Conservation (phyloP, 768 basidiomycete species). For the Suillus paluster region DNA sequence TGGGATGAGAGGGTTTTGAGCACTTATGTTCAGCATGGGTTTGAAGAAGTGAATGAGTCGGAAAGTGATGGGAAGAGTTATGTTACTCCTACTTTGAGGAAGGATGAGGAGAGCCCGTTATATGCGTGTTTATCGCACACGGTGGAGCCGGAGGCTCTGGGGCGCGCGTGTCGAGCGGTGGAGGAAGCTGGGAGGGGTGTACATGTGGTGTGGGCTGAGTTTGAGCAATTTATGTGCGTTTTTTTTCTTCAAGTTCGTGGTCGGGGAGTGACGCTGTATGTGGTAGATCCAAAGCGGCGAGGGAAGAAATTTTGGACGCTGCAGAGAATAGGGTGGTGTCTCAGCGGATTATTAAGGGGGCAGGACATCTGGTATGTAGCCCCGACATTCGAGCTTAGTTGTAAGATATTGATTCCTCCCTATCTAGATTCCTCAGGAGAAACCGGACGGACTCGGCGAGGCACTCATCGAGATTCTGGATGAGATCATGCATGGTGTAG, state of each 20-base stretch:
- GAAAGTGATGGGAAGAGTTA: not conserved
- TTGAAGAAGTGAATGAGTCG: not conserved
- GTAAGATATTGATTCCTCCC: not conserved
- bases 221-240: conserved; percentile 32
- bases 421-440: conserved; percentile 30
- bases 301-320: conserved; percentile 32
- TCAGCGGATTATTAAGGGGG: conserved; percentile 26
- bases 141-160: conserved; percentile 26
- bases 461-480: conserved; percentile 28
- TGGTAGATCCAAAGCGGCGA: conserved; percentile 29
- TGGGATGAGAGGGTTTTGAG: conserved; percentile 1
- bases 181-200: conserved; percentile 19
- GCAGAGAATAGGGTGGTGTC: conserved; percentile 24
- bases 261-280: not conserved
- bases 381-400: not conserved
- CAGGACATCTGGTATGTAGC: conserved; percentile 34
- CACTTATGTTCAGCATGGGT: not conserved
- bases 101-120: conserved; percentile 33
- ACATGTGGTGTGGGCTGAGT: conserved; percentile 35
- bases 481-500: not conserved
- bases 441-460: conserved; percentile 33
- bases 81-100: conserved; percentile 28
- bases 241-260: not conserved
- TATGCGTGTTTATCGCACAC: conserved; percentile 32
- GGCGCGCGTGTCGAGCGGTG: conserved; percentile 20